Evolutionary conservation across 352 stramenopile species (phyloP), one percentile per base, ranked within the genome.

Genomic region (Aphanomyces astaci): DNA sequence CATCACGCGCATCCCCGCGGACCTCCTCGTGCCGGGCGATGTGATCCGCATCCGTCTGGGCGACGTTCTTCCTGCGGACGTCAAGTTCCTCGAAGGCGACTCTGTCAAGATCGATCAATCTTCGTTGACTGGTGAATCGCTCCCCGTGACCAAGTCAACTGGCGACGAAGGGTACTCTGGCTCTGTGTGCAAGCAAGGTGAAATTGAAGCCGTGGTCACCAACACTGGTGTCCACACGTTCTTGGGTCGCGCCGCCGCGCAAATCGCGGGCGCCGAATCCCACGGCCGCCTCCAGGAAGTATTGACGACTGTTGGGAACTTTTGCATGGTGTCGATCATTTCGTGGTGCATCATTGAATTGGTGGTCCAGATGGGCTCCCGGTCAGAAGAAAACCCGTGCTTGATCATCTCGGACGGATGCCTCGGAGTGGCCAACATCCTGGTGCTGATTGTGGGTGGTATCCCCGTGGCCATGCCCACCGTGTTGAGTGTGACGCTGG

Each of bases 401-500:
- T 89, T 96, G 60, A 76, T 92, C 32, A 79, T 95, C 65, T 80
- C 77, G 40, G 79, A 89, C 65, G 81, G 81, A 9, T 89, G 81
- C 56, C 69, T 86, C 19, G 81, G 78, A 63, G 78, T 90, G 2
- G 80, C 79, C 64, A 88, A 88, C 74, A 89, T 88, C 49, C 65
- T 90, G 4, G 92, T 98, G 51, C 79, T 97, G 39, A 87, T 98
- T 33, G 85, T 98, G 24, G 92, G 89, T 39, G 88, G 80, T 69
- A 97, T 98, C 70, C 92, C 94, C 28, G 86, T 98, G 28, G 93
- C 92, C 62, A 98, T 98, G 81, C 88, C 94, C 39, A 95, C 95
- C 27, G 92, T 98, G 63, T 78, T 89, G 45, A 96, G 87, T 17
- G 90, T 92, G 49, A 98, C 89, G 46, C 76, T 98, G 27, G 93